phyloP scores from a whole-genome alignment of 2,329 filamentous ascomycete genomes.

The Scytalidium sp. region DNA sequence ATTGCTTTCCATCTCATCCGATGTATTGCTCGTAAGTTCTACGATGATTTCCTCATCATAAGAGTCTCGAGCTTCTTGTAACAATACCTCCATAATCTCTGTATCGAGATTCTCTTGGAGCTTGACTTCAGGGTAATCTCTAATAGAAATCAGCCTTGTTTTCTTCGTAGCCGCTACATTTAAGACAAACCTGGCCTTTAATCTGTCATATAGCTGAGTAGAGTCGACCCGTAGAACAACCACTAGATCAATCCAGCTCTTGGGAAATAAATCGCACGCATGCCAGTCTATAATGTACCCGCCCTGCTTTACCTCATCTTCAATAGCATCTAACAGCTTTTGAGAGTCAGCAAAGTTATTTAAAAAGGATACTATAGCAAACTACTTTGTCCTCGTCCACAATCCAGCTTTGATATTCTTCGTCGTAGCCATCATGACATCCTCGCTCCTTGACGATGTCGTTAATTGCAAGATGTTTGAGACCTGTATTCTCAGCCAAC shows the following conservation, averaged over 20 bases:
- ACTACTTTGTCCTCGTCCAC: slow-evolving; percentile 93
- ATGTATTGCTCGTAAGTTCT: slow-evolving; percentile 77
- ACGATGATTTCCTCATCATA: slow-evolving; percentile 88
- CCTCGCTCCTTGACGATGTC: slow-evolving; percentile 84
- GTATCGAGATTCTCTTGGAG: slow-evolving; percentile 94
- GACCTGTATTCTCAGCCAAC: slow-evolving; percentile 70
- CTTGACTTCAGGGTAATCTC: slow-evolving; percentile 81
- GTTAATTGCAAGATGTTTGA: slow-evolving; percentile 86
- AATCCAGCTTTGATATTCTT: slow-evolving; percentile 82
- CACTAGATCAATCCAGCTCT: slow-evolving; percentile 91
- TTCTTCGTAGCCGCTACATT: background rate
- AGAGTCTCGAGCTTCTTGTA: slow-evolving; percentile 84
- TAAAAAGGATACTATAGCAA: slow-evolving; percentile 1
- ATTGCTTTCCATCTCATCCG: slow-evolving; percentile 85
- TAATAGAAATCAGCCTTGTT: slow-evolving; percentile 26
- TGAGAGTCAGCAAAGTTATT: slow-evolving; percentile 1
- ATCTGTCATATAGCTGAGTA: slow-evolving; percentile 76
- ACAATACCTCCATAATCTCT: slow-evolving; percentile 94
- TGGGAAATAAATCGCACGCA: slow-evolving; percentile 91
- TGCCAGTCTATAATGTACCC: slow-evolving; percentile 97
- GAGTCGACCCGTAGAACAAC: slow-evolving; percentile 86
- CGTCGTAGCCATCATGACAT: slow-evolving; percentile 85
- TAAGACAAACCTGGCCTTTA: slow-evolving; percentile 61
- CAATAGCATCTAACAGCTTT: slow-evolving; percentile 82
- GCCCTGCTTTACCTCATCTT: slow-evolving; percentile 73